Evolutionary conservation across 1,284 basidiomycete genomes (phyloP), one percentile per base, ranked within the genome.

Genomic region (Microbotryomycetes sp.): DNA sequence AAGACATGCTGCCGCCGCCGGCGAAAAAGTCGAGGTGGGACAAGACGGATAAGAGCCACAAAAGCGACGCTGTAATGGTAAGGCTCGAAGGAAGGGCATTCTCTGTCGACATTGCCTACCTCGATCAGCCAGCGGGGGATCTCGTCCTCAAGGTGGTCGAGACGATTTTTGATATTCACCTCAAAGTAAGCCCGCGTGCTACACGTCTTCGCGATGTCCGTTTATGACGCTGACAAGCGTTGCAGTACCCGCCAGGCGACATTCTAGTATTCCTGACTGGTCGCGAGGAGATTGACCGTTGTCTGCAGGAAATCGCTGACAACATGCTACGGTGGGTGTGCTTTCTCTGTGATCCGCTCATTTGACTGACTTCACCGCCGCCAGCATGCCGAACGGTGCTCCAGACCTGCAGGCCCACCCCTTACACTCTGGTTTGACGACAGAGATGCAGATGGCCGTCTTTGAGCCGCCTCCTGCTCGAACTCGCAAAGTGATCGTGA

Each of bases 401-500:
- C 64, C 69, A 1, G 64, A 67, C 4, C 58, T 76, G 47, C 50
- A 82, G 11, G 82, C 87, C 0, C 75, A 96, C 3, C 86, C 93
- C 0, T 78, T 99, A 1, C 90, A 97, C 75, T 88, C 94, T 0
- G 92, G 91, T 3, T 79, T 98, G 5, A 82, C 87, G 1, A 85
- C 84, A 0, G 85, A 88, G 51, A 91, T 96, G 72, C 94, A 98
- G 71, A 79, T 88, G 28, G 80, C 81, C 55, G 86, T 93, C 11
- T 97, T 99, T 69, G 82, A 87, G 61, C 82, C 85, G 1, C 77
- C 89, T 18, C 84, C 85, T 21, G 77, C 80, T 35, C 86, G 87
- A 52, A 83, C 81, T 3, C 82, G 96, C 57, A 99, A 98, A 75
- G 85, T 96, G 54, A 85, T 99, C 54, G 82, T 97, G 27, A 83